These are phyloP conservation scores for Hypoxylon sp. DNA, from an alignment of 2,329 filamentous ascomycete genomes.

Conservation along the genomic window DNA sequence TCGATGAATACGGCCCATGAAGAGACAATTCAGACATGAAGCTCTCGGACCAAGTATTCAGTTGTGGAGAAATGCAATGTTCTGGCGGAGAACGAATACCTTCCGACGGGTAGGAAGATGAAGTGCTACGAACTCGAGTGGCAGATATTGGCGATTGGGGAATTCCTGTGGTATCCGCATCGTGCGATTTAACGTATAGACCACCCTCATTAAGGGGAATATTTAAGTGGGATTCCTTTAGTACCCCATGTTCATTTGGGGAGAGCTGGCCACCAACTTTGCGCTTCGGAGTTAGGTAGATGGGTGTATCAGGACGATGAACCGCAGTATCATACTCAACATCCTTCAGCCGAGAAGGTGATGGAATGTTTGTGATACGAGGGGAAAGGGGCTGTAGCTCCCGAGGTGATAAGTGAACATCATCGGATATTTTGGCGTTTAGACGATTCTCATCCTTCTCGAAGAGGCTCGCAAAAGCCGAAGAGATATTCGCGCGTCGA, in stretches of 20 bases:
- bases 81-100: conserved; percentile 41
- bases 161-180: neutral
- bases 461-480: conserved; percentile 37
- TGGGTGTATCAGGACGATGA: conserved; percentile 10
- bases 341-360: conserved; percentile 7
- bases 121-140: conserved; percentile 33
- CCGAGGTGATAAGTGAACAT: neutral
- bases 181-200: neutral
- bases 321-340: neutral
- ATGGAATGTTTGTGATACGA: conserved; percentile 29
- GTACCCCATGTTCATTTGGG: conserved; percentile 4
- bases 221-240: neutral
- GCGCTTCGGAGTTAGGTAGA: neutral
- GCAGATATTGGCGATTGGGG: conserved; percentile 15
- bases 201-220: neutral
- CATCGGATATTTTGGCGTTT: neutral
- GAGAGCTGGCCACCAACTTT: neutral
- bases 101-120: conserved; percentile 47
- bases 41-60: conserved; percentile 34
- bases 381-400: conserved; percentile 22
- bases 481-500: conserved; percentile 36
- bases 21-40: conserved; percentile 39
- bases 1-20: conserved; percentile 29
- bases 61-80: conserved; percentile 30
- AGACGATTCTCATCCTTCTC: conserved; percentile 40